Evolutionary conservation across 768 basidiomycete genomes (phyloP).

Genomic region (Pleurotus tuoliensis): DNA sequence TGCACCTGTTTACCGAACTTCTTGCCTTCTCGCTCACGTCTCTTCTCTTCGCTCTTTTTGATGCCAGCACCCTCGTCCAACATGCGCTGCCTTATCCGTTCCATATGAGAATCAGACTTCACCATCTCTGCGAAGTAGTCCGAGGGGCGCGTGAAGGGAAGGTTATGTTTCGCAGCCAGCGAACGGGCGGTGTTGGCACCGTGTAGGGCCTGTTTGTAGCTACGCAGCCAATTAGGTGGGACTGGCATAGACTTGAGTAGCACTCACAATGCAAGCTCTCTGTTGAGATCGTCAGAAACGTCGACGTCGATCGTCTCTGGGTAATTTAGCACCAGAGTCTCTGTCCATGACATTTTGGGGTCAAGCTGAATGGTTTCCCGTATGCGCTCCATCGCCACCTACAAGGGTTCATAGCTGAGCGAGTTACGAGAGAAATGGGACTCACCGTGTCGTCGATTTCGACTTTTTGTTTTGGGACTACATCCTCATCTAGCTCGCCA

Average conservation of each 20-base stretch:
- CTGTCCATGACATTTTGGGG: constrained; percentile 76
- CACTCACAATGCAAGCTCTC: constrained; percentile 92
- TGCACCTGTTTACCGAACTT: constrained; percentile 99
- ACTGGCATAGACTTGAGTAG: not conserved
- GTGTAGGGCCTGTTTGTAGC: constrained; percentile 94
- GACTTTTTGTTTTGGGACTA: constrained; percentile 76
- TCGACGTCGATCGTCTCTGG: constrained; percentile 73
- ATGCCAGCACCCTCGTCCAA: constrained; percentile 86
- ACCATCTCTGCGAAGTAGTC: constrained; percentile 99
- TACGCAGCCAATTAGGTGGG: constrained; percentile 25
- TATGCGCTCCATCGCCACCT: constrained; percentile 81
- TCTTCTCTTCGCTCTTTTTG: constrained; percentile 88
- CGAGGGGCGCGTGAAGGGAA: constrained; percentile 86
- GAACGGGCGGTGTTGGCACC: constrained; percentile 70
- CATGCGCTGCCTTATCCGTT: constrained; percentile 85
- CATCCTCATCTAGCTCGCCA: constrained; percentile 65
- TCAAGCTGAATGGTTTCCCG: constrained; percentile 75
- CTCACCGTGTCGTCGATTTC: constrained; percentile 78
- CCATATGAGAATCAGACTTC: constrained; percentile 97
- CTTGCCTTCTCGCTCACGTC: constrained; percentile 90
- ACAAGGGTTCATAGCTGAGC: not conserved
- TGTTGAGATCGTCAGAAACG: constrained; percentile 84
- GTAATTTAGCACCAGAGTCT: constrained; percentile 70
- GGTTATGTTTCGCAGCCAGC: constrained; percentile 72
- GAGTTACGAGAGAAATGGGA: constrained; percentile 7